Percentiles rank a stretch among this genome's conserved stretches.
Evolutionary conservation across 306 rosid genomes (phyloP).

Genomic region (Malus fusca): DNA sequence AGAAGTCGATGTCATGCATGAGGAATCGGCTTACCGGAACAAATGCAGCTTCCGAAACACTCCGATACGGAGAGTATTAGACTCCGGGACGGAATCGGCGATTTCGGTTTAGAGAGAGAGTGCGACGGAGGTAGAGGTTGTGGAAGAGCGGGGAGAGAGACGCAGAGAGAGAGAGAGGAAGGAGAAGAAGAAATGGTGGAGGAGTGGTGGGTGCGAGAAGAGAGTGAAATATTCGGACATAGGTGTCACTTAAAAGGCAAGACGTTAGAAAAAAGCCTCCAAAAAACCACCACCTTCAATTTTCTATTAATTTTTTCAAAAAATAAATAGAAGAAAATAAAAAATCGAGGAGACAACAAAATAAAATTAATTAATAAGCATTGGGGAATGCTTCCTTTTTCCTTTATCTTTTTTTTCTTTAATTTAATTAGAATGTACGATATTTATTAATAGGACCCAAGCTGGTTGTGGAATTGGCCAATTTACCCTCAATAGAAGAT

Average conservation of each 20-base stretch:
- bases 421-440: neutral
- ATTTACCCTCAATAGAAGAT: slow-evolving; percentile 15
- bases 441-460: slow-evolving; percentile 1
- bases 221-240: slow-evolving; percentile 50
- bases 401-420: neutral
- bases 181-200: slow-evolving; percentile 17
- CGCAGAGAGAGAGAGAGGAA: slow-evolving; percentile 1
- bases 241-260: slow-evolving; percentile 47
- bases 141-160: neutral
- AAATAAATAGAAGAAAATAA: neutral
- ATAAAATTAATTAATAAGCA: neutral
- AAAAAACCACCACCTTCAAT: slow-evolving; percentile 21
- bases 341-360: neutral
- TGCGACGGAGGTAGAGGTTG: neutral
- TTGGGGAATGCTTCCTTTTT: neutral
- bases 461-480: slow-evolving; percentile 9
- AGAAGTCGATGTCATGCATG: slow-evolving; percentile 1
- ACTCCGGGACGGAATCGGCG: slow-evolving; percentile 2
- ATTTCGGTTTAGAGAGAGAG: neutral
- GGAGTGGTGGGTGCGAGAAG: slow-evolving; percentile 31
- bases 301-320: neutral
- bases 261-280: slow-evolving; percentile 38
- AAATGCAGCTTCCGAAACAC: slow-evolving; percentile 24
- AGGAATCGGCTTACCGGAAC: slow-evolving; percentile 41
- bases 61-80: neutral